Evolutionary conservation across 805 yeast genomes (phyloP).

Genomic region (Metschnikowia aberdeeniae): DNA sequence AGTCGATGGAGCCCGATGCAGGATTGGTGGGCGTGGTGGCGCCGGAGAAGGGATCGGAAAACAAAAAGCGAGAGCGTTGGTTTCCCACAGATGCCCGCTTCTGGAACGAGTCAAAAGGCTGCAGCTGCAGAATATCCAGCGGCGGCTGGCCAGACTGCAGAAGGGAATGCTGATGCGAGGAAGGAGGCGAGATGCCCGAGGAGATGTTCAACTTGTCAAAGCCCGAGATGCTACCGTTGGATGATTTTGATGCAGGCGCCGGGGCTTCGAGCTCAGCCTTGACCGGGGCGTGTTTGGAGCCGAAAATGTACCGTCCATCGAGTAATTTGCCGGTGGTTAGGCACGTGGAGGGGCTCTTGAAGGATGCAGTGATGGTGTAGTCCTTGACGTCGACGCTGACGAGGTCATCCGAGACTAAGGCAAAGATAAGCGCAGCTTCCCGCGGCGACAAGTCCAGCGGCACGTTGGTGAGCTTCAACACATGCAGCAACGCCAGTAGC

Average conservation of each 20-base stretch:
- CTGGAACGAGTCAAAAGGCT: constrained; percentile 27
- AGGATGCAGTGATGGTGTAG: constrained; percentile 29
- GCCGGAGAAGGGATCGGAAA: constrained; percentile 54
- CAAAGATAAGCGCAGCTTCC: constrained; percentile 64
- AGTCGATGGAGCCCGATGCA: constrained; percentile 27
- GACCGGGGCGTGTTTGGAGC: constrained; percentile 32
- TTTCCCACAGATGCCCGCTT: constrained; percentile 54
- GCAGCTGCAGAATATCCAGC: constrained; percentile 5
- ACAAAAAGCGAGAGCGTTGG: constrained; percentile 65
- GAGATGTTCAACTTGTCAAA: constrained; percentile 28
- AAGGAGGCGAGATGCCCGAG: constrained; percentile 33
- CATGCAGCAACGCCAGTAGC: constrained; percentile 4
- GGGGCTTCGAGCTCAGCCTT: constrained; percentile 32
- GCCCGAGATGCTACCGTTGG: not conserved
- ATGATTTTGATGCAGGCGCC: constrained; percentile 16
- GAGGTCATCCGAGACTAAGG: constrained; percentile 62
- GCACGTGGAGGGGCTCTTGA: constrained; percentile 37
- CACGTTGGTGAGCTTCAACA: constrained; percentile 42
- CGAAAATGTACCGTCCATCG: constrained; percentile 39
- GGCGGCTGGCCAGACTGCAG: constrained; percentile 7
- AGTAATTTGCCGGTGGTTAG: constrained; percentile 37
- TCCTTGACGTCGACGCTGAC: constrained; percentile 45
- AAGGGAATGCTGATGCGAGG: constrained; percentile 12
- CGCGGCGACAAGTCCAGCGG: constrained; percentile 63
- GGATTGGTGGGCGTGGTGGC: constrained; percentile 13